These are phyloP conservation scores for Aspergillus sp. DNA, from an alignment of 2,329 filamentous ascomycete species.

Conservation along the genomic window DNA sequence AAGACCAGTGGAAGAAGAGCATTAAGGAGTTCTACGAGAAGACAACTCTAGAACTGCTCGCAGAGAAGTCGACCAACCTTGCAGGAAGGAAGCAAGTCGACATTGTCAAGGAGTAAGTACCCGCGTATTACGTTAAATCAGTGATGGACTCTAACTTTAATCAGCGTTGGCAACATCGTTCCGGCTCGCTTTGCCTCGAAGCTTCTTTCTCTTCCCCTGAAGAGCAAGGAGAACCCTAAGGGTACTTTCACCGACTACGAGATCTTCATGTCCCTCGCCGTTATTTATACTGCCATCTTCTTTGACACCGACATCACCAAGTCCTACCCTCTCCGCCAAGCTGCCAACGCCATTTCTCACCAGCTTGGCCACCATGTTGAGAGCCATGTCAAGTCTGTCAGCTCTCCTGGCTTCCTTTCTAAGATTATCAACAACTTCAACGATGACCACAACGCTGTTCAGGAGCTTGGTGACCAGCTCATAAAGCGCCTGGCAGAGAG, in stretches of 20 bases:
- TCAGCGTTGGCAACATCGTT: slow-evolving; percentile 53
- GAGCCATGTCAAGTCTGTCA: slow-evolving; percentile 63
- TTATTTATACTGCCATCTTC: slow-evolving; percentile 67
- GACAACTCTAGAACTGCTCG: slow-evolving; percentile 62
- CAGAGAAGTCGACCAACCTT: slow-evolving; percentile 65
- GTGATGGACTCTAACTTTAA: slow-evolving; percentile 9
- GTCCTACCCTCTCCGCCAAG: slow-evolving; percentile 63
- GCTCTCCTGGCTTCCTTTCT: slow-evolving; percentile 56
- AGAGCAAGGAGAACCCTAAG: slow-evolving; percentile 51
- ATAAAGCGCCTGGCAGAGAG: slow-evolving; percentile 64
- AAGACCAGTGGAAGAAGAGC: slow-evolving; percentile 60
- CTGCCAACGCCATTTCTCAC: slow-evolving; percentile 56
- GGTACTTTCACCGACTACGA: slow-evolving; percentile 59
- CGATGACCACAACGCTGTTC: slow-evolving; percentile 57
- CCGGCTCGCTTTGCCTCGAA: slow-evolving; percentile 57
- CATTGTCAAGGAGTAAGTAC: slow-evolving; percentile 57
- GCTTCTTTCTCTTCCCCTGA: slow-evolving; percentile 56
- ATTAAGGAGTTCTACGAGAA: slow-evolving; percentile 68
- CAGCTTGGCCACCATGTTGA: slow-evolving; percentile 65
- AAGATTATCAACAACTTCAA: slow-evolving; percentile 49
- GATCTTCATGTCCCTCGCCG: slow-evolving; percentile 60
- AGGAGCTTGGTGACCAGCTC: slow-evolving; percentile 64
- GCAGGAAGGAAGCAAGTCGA: slow-evolving; percentile 66
- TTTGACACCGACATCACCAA: slow-evolving; percentile 66
- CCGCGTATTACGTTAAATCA: not conserved